Base-by-base conservation (phyloP, 768 basidiomycete species). In the Ramaria rubella region DNA sequence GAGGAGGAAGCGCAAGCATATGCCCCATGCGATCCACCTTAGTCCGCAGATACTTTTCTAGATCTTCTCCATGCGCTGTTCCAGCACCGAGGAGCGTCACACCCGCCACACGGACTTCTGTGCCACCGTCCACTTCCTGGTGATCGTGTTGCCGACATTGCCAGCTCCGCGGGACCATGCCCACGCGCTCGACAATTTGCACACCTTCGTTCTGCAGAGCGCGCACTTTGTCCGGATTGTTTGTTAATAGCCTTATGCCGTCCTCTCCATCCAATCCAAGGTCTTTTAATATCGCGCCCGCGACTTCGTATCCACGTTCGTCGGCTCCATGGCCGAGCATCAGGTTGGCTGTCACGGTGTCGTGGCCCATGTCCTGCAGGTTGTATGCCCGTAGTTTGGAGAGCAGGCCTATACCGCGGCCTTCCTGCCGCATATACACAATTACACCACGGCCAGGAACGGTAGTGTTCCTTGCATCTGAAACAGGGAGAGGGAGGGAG, bases 21-120 rank as follows among this genome's bases (percentile, higher is more conserved):
- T 99, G 96, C 12, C 96, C 96, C 96, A 99, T 99, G 59, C 87
- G 79, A 67, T 92, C 73, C n/a, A 98, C 85, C 70, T 99, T 99
- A 36, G 96, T 98, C 68, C 89, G 81, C 64, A 99, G 71, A 69
- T 99, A 99, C 72, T 87, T 92, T 65, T 98, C 93, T 64, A 99
- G 70, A 65, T 99, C 96, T 55, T 82, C 81, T 1, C 93, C 90
- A 54, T 84, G 73, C 8, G 86, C 87, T 27, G 79, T 79, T 15
- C 85, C 81, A 9, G 83, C 87, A 4, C 92, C 92, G 40, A 94
- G 85, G 70, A 93, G 77, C 40, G 90, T 88, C 8, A 84, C 87
- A 2, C 90, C 92, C 2, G 75, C 70, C 33, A 72, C 64, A 59
- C 75, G 74, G 55, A 75, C 75, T 61, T 72, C 70, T 30, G 65